Base-by-base conservation (phyloP, 164 flowering plant species). In the Vitis rupestris region DNA sequence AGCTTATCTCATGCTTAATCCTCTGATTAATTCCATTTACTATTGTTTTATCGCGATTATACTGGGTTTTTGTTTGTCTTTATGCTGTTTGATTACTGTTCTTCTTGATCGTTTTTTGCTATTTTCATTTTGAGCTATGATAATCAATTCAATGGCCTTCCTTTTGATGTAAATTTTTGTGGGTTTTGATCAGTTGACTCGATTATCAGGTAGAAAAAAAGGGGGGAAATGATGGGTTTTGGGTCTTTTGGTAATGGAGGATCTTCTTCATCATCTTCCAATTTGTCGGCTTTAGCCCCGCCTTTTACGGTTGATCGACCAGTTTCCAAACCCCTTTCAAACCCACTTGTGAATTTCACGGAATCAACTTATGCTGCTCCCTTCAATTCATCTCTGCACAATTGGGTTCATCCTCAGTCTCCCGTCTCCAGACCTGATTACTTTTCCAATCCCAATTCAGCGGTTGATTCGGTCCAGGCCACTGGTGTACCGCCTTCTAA, bases 251-350 rank as follows among this genome's bases (percentile, higher is more conserved):
- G 71, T 63, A 16, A 51, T 61, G 83, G 83, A 29, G 80, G 72
- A 1, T 72, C 75, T 29, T 74, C 84, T 13, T 67, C 87, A 10
- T 76, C 85, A 2, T 70, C 82, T 4, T 81, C 86, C 2, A 83
- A 63, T 75, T 78, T 87, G 65, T 87, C 88, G 2, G 74, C 88
- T 64, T 76, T 64, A 47, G 90, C 90, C 13, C 84, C 83, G 3
- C 88, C 90, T 9, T 87, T 87, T 59, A 79, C 82, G 2, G 80
- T 84, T 14, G 84, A 81, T 70, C 74, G 84, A 27, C 65, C 79
- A 12, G 64, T 55, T 17, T 19, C 81, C 2, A 74, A 70, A 44
- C 78, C 79, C 56, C 50, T 19, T 67, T 29, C 79, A 27, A 72
- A 44, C 66, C 76, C 82, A 48, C 50, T 64, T 64, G 68, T 67